A percentile compares a stretch with the other conserved stretches of the same genome.
Evolutionary conservation across 2,329 filamentous ascomycete genomes (phyloP).

Genomic region (Monilinia aucupariae): DNA sequence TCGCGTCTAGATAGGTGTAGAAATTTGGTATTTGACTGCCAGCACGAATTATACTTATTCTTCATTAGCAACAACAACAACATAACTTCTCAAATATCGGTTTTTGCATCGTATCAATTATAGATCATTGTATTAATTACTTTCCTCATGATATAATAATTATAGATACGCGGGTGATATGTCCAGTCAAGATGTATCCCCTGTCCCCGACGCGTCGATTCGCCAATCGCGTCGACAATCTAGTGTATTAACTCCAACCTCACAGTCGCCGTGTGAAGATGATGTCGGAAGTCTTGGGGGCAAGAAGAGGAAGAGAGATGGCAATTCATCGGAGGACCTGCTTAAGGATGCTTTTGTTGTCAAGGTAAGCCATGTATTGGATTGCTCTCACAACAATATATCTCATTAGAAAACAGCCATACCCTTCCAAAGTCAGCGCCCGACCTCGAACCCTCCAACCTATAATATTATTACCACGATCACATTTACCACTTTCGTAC

Average conservation of each 20-base stretch:
- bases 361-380: conserved; percentile 29
- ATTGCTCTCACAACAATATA: neutral
- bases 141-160: conserved; percentile 28
- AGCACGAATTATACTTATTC: too few species aligned
- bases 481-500: conserved; percentile 54
- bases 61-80: neutral
- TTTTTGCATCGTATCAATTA: conserved; percentile 13
- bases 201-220: conserved; percentile 30
- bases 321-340: conserved; percentile 32
- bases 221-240: conserved; percentile 28
- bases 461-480: conserved; percentile 57
- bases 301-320: conserved; percentile 36
- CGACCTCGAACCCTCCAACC: conserved; percentile 54
- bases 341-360: conserved; percentile 35
- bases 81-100: neutral
- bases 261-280: conserved; percentile 27
- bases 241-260: conserved; percentile 31
- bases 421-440: conserved; percentile 48
- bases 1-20: neutral
- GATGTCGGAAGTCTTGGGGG: conserved; percentile 22
- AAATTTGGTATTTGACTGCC: neutral
- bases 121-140: conserved; percentile 21
- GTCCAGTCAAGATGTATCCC: conserved; percentile 30
- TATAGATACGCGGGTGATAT: conserved; percentile 34
- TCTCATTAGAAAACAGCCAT: conserved; percentile 41